Conservation (phyloP, 225 moss, liverwort and hornwort genomes). For the Straminergon stramineum region DNA sequence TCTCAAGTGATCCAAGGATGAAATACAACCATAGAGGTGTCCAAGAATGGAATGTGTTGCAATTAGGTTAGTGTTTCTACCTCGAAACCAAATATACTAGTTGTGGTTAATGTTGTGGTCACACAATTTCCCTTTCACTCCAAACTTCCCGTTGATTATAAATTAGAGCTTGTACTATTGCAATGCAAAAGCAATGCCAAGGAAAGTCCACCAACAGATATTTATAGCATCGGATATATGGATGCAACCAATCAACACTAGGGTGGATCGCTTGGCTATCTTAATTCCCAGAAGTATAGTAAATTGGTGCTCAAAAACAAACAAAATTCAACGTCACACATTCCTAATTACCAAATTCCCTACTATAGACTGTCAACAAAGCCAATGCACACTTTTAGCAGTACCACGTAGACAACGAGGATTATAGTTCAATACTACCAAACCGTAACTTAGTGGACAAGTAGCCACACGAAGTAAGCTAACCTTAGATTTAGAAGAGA, state of each 20-base stretch:
- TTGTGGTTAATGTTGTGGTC: no score
- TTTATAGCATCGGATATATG: not conserved
- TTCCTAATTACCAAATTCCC: not conserved
- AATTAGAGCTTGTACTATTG: not conserved
- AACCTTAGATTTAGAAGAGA: no score
- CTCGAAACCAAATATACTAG: not conserved
- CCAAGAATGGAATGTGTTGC: not conserved
- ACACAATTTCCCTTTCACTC: not conserved
- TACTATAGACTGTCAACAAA: no score
- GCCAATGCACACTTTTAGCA: not conserved
- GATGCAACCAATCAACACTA: not conserved
- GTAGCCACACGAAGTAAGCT: not conserved
- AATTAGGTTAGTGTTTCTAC: not conserved
- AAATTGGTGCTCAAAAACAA: not conserved
- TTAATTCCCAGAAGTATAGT: not conserved
- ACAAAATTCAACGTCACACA: not conserved
- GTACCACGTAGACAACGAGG: no score
- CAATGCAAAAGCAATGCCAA: not conserved
- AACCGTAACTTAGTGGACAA: not conserved
- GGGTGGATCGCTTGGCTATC: not conserved
- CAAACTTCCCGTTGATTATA: not conserved
- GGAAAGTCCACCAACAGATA: not conserved
- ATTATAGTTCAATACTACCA: not conserved
- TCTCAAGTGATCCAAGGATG: not conserved
- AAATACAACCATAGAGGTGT: fast-evolving